Percentiles rank a stretch among this genome's conserved stretches.
These are phyloP conservation scores for Colletotrichum endophyticum DNA, from an alignment of 2,329 filamentous ascomycete species.

Conservation along the genomic window DNA sequence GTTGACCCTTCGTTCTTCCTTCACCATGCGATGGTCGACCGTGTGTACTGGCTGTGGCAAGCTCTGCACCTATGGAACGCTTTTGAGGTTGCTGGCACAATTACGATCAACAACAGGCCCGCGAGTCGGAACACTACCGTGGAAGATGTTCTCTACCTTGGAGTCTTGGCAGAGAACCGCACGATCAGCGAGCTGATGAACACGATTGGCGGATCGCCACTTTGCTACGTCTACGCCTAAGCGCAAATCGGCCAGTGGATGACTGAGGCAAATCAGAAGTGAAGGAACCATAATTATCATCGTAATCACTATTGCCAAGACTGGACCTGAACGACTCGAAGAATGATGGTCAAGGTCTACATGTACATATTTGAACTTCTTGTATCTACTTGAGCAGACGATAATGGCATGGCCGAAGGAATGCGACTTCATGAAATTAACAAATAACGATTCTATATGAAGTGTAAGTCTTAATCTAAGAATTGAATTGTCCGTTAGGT, in stretches of 20 bases:
- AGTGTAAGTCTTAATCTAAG: neutral
- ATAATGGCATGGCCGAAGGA: neutral
- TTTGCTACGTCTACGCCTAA: conserved; percentile 36
- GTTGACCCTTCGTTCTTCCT: conserved; percentile 32
- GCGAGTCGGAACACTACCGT: conserved; percentile 23
- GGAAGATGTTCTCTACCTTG: conserved; percentile 30
- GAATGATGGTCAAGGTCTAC: neutral
- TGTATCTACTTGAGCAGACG: neutral
- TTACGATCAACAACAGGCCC: conserved; percentile 24
- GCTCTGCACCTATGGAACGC: conserved; percentile 24
- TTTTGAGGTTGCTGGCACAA: conserved; percentile 22
- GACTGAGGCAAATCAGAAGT: neutral
- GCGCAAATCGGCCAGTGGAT: neutral
- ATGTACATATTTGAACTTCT: neutral
- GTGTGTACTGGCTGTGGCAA: conserved; percentile 33
- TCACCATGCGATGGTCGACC: conserved; percentile 31
- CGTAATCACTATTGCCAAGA: neutral
- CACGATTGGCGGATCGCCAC: conserved; percentile 33
- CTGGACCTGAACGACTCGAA: neutral
- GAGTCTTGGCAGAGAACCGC: conserved; percentile 23
- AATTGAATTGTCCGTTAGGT: neutral
- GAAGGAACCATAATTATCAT: neutral
- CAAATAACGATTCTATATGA: neutral
- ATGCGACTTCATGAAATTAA: neutral
- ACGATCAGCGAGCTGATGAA: conserved; percentile 36